Evolutionary conservation across 345 rosid genomes (phyloP).

Genomic region (Rhodamnia rubescens): DNA sequence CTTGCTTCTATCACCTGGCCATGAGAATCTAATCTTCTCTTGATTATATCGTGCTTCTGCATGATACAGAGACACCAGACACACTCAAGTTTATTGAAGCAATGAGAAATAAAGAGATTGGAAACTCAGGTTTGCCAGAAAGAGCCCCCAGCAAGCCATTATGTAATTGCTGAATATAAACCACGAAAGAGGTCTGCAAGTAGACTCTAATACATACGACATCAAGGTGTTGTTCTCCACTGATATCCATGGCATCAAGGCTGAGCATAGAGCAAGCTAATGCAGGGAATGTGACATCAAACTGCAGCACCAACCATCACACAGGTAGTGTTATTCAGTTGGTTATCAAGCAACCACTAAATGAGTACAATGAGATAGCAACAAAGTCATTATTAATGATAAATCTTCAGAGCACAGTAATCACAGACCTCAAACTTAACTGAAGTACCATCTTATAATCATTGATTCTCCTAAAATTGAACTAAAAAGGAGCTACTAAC

Average conservation of each 20-base stretch:
- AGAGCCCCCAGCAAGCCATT: not conserved
- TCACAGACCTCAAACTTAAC: not conserved
- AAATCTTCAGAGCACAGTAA: not conserved
- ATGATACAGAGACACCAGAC: not conserved
- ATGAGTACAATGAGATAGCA: not conserved
- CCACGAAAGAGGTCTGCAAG: not conserved
- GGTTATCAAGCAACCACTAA: not conserved
- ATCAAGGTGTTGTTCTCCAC: conserved; percentile 96
- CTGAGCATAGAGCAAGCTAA: conserved; percentile 89
- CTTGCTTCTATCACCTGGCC: conserved; percentile 76
- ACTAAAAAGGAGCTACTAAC: not conserved
- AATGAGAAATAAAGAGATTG: not conserved
- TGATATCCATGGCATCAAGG: conserved; percentile 94
- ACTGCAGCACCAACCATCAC: conserved; percentile 29
- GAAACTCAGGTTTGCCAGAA: not conserved
- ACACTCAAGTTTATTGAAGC: not conserved
- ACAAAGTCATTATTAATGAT: not conserved
- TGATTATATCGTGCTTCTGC: conserved; percentile 89
- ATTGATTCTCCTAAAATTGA: not conserved
- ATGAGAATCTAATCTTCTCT: conserved; percentile 63
- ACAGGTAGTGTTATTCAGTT: not conserved
- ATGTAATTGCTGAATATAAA: not conserved
- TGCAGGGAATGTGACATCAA: conserved; percentile 87
- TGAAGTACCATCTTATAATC: not conserved
- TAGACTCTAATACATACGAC: conserved; percentile 42